phyloP scores from a whole-genome alignment of 805 yeast species.

The Candida tallmaniae region DNA sequence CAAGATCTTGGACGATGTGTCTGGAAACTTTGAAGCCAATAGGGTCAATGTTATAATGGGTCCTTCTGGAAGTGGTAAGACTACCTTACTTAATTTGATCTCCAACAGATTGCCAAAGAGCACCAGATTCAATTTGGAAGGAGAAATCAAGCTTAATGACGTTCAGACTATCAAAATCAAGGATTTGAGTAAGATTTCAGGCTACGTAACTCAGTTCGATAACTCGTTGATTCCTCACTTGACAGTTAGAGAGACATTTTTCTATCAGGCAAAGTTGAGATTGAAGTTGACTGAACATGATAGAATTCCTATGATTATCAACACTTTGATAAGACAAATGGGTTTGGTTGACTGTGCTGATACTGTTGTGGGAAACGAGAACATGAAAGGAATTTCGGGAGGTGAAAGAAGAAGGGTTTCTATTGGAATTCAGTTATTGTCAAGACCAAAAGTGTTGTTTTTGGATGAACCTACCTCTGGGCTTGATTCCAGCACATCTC shows the following conservation, averaged over 20 bases:
- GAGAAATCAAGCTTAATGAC: constrained; percentile 23
- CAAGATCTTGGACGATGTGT: constrained; percentile 20
- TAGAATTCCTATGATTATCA: constrained; percentile 46
- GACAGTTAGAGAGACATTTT: constrained; percentile 74
- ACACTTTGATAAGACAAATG: constrained; percentile 55
- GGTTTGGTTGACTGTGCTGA: constrained; percentile 77
- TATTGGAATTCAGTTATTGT: constrained; percentile 72
- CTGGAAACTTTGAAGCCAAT: constrained; percentile 28
- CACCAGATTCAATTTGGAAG: constrained; percentile 17
- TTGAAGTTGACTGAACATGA: constrained; percentile 39
- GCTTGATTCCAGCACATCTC: constrained; percentile 73
- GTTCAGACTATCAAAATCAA: constrained; percentile 19
- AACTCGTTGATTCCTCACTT: constrained; percentile 63
- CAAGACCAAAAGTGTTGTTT: constrained; percentile 65
- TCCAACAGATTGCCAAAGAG: constrained; percentile 45
- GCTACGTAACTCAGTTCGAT: constrained; percentile 82
- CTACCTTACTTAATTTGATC: constrained; percentile 34
- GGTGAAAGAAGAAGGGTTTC: constrained; percentile 77
- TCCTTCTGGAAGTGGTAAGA: constrained; percentile 44
- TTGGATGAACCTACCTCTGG: constrained; percentile 92
- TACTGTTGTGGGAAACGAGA: constrained; percentile 45
- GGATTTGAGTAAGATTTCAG: constrained; percentile 40
- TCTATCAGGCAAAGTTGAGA: constrained; percentile 66
- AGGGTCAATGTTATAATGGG: constrained; percentile 43
- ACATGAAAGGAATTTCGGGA: constrained; percentile 38